Conservation (phyloP, 768 basidiomycete genomes). For the Auricularia auricula-judae region DNA sequence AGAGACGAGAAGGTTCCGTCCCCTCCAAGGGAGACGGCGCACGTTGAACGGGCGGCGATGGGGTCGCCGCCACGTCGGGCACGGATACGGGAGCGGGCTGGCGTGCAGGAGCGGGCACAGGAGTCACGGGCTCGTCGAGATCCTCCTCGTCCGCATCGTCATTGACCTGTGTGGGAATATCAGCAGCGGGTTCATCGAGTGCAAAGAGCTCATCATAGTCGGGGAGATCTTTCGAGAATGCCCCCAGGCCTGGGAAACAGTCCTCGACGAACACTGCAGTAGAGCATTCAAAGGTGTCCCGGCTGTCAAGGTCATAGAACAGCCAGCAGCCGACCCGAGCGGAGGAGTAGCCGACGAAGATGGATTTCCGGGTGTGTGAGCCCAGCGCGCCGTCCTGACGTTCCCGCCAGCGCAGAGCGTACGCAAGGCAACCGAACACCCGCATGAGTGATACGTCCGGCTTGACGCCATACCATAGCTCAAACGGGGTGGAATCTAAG, state of each 20-base stretch:
- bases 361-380: constrained; percentile 20
- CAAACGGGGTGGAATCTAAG: constrained; percentile 9
- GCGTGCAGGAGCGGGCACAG: not conserved
- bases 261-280: constrained; percentile 24
- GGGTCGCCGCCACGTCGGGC: not conserved
- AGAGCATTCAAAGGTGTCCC: constrained; percentile 18
- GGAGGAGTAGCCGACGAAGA: constrained; percentile 29
- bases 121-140: not conserved
- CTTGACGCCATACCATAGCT: constrained; percentile 6
- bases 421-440: constrained; percentile 14
- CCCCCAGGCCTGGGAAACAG: constrained; percentile 11
- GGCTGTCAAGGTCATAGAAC: constrained; percentile 23
- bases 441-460: constrained; percentile 11
- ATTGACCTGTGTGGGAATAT: not conserved
- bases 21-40: too few relatives aligned
- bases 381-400: constrained; percentile 8
- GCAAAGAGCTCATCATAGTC: not conserved
- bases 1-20: too few relatives aligned
- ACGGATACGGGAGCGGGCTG: not conserved
- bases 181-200: not conserved
- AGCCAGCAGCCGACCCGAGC: constrained; percentile 21
- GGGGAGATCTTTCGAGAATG: too few relatives aligned
- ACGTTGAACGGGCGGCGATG: not conserved
- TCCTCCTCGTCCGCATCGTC: not conserved
- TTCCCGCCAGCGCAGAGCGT: constrained; percentile 6